phyloP scores from a whole-genome alignment of 306 rosid genomes.

The Fagus crenata region DNA sequence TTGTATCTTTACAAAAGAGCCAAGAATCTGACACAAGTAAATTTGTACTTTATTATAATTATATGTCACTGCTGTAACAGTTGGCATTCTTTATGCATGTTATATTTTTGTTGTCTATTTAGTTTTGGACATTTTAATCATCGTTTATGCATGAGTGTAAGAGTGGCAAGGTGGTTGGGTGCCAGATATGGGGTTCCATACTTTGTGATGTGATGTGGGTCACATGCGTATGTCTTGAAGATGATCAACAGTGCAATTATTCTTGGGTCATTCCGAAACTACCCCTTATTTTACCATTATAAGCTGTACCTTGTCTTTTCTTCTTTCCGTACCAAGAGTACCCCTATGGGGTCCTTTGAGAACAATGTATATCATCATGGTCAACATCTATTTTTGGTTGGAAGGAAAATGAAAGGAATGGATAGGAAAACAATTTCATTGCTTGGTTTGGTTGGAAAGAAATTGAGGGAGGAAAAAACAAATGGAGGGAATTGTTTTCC shows the following conservation, averaged over 20 bases:
- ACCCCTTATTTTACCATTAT: slow-evolving; percentile 11
- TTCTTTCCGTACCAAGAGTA: slow-evolving; percentile 27
- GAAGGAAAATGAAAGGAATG: too few species aligned
- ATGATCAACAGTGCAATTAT: slow-evolving; percentile 20
- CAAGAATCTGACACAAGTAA: slow-evolving; percentile 50
- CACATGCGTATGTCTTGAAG: slow-evolving; percentile 40
- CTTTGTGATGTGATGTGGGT: slow-evolving; percentile 31
- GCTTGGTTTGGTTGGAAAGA: too few species aligned
- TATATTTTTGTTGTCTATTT: neutral
- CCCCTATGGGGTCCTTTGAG: neutral
- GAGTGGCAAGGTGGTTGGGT: slow-evolving; percentile 20
- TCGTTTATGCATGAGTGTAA: neutral
- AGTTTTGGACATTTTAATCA: neutral
- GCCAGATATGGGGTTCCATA: slow-evolving; percentile 35
- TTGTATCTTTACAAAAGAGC: slow-evolving; percentile 37
- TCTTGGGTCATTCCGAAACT: slow-evolving; percentile 17
- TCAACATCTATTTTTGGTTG: neutral
- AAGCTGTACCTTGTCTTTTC: slow-evolving; percentile 4
- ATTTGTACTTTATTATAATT: slow-evolving; percentile 29
- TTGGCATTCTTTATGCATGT: neutral
- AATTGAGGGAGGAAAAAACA: too few species aligned
- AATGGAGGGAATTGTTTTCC: too few species aligned
- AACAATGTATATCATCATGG: neutral
- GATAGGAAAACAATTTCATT: too few species aligned
- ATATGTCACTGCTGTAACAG: slow-evolving; percentile 27